These are phyloP conservation scores for Haplosporangium sp. DNA, from an alignment of 371 early-diverging fungal species.

Conservation along the genomic window DNA sequence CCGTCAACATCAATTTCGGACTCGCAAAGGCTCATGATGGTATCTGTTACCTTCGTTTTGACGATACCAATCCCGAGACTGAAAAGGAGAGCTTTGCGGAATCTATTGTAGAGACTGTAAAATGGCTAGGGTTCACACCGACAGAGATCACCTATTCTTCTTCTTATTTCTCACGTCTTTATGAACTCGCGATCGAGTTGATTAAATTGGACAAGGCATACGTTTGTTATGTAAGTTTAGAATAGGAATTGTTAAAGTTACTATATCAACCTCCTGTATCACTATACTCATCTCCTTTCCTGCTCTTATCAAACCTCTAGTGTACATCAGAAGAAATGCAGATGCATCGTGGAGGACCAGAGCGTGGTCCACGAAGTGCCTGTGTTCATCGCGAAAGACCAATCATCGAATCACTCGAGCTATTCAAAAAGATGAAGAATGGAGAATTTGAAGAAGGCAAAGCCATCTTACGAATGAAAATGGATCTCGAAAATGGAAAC, in stretches of 20 bases:
- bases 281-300: neutral
- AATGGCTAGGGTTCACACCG: conserved; percentile 99
- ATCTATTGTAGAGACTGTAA: conserved; percentile 96
- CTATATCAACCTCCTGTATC: neutral
- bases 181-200: conserved; percentile 92
- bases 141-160: conserved; percentile 95
- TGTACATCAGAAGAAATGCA: conserved; percentile 96
- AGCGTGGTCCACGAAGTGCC: conserved; percentile 86
- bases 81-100: conserved; percentile 97
- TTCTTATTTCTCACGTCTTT: conserved; percentile 96
- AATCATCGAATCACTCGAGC: conserved; percentile 89
- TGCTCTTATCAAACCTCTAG: conserved; percentile 1
- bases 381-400: conserved; percentile 96
- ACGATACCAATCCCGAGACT: conserved; percentile 99
- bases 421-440: conserved; percentile 98
- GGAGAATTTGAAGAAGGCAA: conserved; percentile 97
- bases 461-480: conserved; percentile 98
- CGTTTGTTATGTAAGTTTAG: conserved; percentile 82
- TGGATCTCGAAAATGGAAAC: conserved; percentile 96
- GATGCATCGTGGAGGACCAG: conserved; percentile 91
- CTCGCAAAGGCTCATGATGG: conserved; percentile 96
- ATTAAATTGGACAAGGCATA: conserved; percentile 96
- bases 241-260: neutral
- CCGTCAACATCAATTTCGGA: conserved; percentile 99
- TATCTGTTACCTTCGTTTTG: conserved; percentile 95